Conservation (phyloP, 2,329 filamentous ascomycete genomes). For the Aspergillus oerlinghausenensis region DNA sequence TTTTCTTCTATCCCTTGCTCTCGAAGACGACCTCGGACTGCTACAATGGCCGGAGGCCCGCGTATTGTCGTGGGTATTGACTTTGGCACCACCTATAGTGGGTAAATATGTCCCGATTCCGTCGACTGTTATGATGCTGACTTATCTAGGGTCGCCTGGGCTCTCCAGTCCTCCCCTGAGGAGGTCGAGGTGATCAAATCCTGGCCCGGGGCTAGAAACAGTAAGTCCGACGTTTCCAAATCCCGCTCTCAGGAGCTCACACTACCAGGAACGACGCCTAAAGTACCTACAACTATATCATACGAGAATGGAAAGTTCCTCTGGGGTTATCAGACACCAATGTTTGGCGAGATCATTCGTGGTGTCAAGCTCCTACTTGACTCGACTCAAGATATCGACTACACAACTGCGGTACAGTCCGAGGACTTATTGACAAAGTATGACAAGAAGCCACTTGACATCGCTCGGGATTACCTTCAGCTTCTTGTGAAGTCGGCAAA, state of each 20-base stretch:
- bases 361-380: slow-evolving; percentile 24
- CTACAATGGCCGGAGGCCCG: not conserved
- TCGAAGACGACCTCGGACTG: not conserved
- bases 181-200: slow-evolving; percentile 16
- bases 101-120: slow-evolving; percentile 10
- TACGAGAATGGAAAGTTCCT: slow-evolving; percentile 8
- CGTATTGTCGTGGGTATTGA: slow-evolving; percentile 23
- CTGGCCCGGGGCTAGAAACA: slow-evolving; percentile 25
- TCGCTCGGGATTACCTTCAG: slow-evolving; percentile 9
- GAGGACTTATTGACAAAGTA: not conserved
- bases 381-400: slow-evolving; percentile 4
- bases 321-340: slow-evolving; percentile 22
- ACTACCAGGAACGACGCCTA: slow-evolving; percentile 16
- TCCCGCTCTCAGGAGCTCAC: not conserved
- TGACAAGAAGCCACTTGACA: not conserved
- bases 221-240: slow-evolving; percentile 7
- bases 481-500: slow-evolving; percentile 4
- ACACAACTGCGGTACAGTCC: slow-evolving; percentile 2
- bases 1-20: not conserved
- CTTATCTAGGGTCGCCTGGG: slow-evolving; percentile 16
- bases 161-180: slow-evolving; percentile 6
- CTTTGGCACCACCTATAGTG: slow-evolving; percentile 30
- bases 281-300: slow-evolving; percentile 16
- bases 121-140: not conserved
- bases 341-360: slow-evolving; percentile 17